Evolutionary conservation across 805 yeast species (phyloP).

Genomic region (Saturnispora ahearnii): DNA sequence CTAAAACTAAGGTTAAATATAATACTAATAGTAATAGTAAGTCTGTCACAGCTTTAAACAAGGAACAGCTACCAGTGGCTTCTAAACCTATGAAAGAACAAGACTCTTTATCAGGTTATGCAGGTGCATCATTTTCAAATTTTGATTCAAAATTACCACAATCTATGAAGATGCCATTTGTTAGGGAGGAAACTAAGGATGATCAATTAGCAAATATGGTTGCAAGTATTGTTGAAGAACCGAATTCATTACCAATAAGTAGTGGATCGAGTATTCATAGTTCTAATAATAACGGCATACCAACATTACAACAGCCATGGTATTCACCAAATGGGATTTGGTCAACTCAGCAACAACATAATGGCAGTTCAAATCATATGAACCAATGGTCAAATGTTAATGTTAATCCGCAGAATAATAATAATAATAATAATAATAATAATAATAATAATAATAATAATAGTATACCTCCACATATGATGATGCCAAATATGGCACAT

Average conservation of each 20-base stretch:
- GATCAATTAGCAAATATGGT: conserved; percentile 2
- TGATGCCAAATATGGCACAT: background rate
- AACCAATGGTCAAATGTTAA: conserved; percentile 1
- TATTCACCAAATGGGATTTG: background rate
- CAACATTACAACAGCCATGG: background rate
- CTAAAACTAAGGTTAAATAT: background rate
- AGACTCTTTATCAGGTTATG: conserved; percentile 6
- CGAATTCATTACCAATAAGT: background rate
- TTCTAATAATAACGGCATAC: background rate
- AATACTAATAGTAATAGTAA: background rate
- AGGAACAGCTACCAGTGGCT: background rate
- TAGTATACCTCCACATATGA: background rate
- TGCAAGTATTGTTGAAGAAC: conserved; percentile 3
- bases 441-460: background rate
- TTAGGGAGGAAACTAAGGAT: conserved; percentile 10
- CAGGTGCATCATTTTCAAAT: conserved; percentile 13
- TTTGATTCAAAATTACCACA: conserved; percentile 10
- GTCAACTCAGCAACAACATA: background rate
- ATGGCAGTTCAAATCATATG: background rate
- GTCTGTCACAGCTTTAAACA: background rate
- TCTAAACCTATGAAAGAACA: background rate
- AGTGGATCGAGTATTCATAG: background rate
- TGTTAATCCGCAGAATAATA: background rate
- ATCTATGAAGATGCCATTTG: conserved; percentile 9
- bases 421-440: background rate